A percentile compares a stretch with the other conserved stretches of the same genome.
phyloP scores from a whole-genome alignment of 2,329 filamentous ascomycete genomes.

The Cryphonectria nitschkei region DNA sequence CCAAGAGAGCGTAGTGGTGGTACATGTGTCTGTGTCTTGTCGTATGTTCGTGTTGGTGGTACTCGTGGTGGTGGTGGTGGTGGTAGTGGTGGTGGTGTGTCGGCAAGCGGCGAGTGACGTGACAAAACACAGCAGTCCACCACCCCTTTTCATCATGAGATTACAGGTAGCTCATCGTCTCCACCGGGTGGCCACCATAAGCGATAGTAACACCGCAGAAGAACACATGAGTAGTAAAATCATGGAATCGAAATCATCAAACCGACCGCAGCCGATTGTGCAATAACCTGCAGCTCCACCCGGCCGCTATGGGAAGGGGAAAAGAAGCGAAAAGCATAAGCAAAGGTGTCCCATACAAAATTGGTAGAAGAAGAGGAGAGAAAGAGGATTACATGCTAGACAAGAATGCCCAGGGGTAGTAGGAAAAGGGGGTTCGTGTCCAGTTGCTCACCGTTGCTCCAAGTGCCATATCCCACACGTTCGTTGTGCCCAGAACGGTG shows the following conservation, averaged over 20 bases:
- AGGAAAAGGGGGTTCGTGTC: neutral
- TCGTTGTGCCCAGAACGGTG: conserved; percentile 23
- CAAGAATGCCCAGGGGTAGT: neutral
- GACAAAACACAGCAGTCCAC: neutral
- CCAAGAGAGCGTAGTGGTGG: neutral
- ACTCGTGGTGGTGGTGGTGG: neutral
- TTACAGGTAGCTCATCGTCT: neutral
- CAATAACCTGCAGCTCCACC: conserved; percentile 27
- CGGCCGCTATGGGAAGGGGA: conserved; percentile 16
- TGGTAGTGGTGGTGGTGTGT: neutral
- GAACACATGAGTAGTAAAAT: conserved; percentile 23
- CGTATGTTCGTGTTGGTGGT: neutral
- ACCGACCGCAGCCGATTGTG: conserved; percentile 25
- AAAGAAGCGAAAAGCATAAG: neutral
- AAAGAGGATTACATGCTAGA: neutral
- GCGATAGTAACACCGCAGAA: conserved; percentile 13
- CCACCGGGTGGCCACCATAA: conserved; percentile 23
- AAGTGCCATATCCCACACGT: conserved; percentile 28
- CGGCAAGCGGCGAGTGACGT: too few relatives aligned
- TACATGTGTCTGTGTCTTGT: neutral
- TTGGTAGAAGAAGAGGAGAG: neutral
- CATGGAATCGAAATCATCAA: conserved; percentile 27
- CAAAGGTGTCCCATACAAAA: neutral
- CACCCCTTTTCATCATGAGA: neutral
- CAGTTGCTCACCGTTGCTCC: conserved; percentile 23